Base-by-base conservation (phyloP, 148 eudicot genomes). In the Suaeda aralocaspica region DNA sequence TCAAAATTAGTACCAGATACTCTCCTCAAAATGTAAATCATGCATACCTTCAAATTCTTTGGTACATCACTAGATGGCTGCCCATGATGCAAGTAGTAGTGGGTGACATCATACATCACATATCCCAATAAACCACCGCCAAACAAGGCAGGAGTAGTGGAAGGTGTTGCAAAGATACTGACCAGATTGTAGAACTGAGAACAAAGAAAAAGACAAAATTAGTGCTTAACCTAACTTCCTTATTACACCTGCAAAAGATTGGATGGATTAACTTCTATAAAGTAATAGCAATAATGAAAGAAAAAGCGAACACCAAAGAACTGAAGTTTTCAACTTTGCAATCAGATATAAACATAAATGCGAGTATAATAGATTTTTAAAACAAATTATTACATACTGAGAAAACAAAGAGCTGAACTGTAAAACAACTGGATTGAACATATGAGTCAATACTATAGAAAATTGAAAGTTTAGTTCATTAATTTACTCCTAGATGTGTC, bases 21-120 rank as follows among this genome's bases (percentile, higher is more conserved):
- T 36, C 41, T 8, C 49, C 53, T 2, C 16, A 21, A 1, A 22
- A 26, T 1, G 53, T 28, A 70, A 22, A 39, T 9, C 39, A 55
- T 24, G 56, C 56, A 26, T 80, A 90, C 98, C 98, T 94, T 94
- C 28, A 91, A 88, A 68, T 79, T 66, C 72, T 79, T 79, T 58
- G 91, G 85, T 11, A 86, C 67, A 33, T 74, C 83, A 48, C 75
- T 78, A 15, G 79, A 66, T 59, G 98, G 98, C 68, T 91, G 95
- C 39, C 96, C 98, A 74, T 94, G 98, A 73, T 94, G 98, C 77
- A 94, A 71, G 74, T 89, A 94, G 76, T 94, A 94, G 83, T 94
- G 98, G 57, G 98, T 94, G 52, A 88, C 82, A 50, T 94, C 98
- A 60, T 94, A 94, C 82, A 91, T 85, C 51, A 89, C 92, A 77